Base-by-base conservation (phyloP, 371 early-diverging fungal genomes). In the Lichtheimia corymbifera region DNA sequence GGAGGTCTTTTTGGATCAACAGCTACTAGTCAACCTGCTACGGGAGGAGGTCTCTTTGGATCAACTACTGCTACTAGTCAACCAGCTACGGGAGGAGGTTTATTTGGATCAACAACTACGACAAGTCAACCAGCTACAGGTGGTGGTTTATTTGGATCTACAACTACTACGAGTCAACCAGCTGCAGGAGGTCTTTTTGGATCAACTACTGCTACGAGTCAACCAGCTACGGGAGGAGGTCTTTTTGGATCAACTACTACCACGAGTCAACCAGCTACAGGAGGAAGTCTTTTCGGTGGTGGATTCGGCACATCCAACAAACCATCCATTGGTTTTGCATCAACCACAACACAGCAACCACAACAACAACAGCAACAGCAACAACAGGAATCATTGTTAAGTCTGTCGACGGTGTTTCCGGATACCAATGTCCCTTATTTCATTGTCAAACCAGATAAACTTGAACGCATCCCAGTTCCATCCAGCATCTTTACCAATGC, bases 321-420 rank as follows among this genome's bases (percentile, higher is more conserved):
- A 52, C 41, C 63, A 14, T 12, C 43, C 4, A 7, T 40, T 14
- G 35, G 35, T 47, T 41, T 53, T 30, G 11, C 56, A 7, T 18
- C 54, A 25, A 27, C 53, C n/a, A 22, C n/a, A 27, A 57, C 56
- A 45, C 62, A 67, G 11, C 62, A 54, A 35, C 64, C 58, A 25
- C 59, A 53, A 58, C 64, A 60, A 57, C 66, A 65, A 53, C 73
- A 68, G 42, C 66, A 65, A 44, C 69, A 66, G 41, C 64, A 66
- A 42, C 64, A 65, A 28, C 52, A 60, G 18, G 47, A 66, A 20
- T 20, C 41, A 22, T 44, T 67, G 13, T 53, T 67, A 7, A 64
- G 60, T 53, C 43, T 70, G n/a, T 44, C 58, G 4, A 59, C 56
- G 11, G 61, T 54, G 27, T 70, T 73, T 35, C 62, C 67, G 12